Evolutionary conservation across 768 basidiomycete genomes (phyloP).

Genomic region (Hortiboletus campestris): DNA sequence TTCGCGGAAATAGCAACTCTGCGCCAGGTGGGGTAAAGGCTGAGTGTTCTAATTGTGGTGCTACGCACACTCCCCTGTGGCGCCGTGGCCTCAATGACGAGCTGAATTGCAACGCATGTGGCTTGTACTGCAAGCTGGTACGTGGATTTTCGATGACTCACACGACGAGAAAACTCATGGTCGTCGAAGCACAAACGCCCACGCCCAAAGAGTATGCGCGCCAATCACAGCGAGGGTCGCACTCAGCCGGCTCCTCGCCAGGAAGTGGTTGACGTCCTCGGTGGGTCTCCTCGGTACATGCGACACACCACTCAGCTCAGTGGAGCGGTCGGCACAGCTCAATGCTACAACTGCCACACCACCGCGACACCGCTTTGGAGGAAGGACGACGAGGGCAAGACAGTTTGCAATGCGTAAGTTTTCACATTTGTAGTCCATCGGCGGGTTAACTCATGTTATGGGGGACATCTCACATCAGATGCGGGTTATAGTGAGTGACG

Average conservation of each 20-base stretch:
- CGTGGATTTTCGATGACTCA: constrained; percentile 23
- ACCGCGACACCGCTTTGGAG: constrained; percentile 88
- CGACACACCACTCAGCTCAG: constrained; percentile 30
- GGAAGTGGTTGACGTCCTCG: constrained; percentile 72
- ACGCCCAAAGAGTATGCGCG: constrained; percentile 84
- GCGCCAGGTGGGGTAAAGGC: constrained; percentile 67
- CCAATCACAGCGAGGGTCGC: constrained; percentile 69
- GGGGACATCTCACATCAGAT: constrained; percentile 41
- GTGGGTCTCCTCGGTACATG: constrained; percentile 44
- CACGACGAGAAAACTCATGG: neutral
- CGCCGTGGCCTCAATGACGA: constrained; percentile 84
- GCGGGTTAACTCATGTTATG: constrained; percentile 11
- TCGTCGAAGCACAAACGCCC: constrained; percentile 74
- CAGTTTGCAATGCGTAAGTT: constrained; percentile 88
- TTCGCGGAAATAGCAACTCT: constrained; percentile 33
- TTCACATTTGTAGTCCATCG: neutral
- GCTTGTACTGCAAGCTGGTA: constrained; percentile 83
- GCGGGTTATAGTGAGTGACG: constrained; percentile 66
- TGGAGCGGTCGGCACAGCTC: constrained; percentile 47
- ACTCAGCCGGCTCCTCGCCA: constrained; percentile 61
- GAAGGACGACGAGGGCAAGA: constrained; percentile 89
- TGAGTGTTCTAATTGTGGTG: constrained; percentile 86
- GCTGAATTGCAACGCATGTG: constrained; percentile 87
- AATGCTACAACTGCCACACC: constrained; percentile 89
- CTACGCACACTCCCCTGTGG: constrained; percentile 88